Evolutionary conservation across 192 early-diverging fungal species (phyloP).

Genomic region (Backusella parvicylindrica): DNA sequence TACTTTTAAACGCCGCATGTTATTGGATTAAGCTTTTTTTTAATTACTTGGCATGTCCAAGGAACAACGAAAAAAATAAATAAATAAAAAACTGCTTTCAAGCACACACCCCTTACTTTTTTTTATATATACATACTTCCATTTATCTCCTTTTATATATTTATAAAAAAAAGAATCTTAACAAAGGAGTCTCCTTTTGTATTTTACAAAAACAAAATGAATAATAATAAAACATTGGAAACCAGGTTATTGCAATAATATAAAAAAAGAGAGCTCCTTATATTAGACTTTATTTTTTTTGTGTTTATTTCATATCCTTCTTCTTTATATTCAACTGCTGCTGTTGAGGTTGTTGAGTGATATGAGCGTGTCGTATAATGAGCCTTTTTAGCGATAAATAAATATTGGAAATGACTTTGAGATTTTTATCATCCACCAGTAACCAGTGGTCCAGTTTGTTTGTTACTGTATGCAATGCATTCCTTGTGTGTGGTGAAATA

Average conservation of each 20-base stretch:
- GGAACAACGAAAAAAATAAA: background rate
- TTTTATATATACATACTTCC: background rate
- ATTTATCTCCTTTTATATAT: background rate
- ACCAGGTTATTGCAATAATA: too few relatives aligned
- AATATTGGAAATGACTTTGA: background rate
- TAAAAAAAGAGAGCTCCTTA: too few relatives aligned
- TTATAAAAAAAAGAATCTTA: background rate
- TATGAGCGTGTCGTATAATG: background rate
- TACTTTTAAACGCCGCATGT: background rate
- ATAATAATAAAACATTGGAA: background rate
- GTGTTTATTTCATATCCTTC: background rate
- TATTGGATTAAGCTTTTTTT: background rate
- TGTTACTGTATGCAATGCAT: constrained; percentile 33
- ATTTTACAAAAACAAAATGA: background rate
- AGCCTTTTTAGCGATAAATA: background rate
- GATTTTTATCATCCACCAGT: background rate
- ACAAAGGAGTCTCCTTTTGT: background rate
- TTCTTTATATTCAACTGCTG: background rate
- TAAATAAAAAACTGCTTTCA: too few relatives aligned
- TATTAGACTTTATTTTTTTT: too few relatives aligned
- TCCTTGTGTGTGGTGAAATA: constrained; percentile 48
- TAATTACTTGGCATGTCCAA: background rate
- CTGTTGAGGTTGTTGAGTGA: background rate
- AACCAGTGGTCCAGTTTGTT: constrained; percentile 35
- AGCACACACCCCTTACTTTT: background rate